Evolutionary conservation across 2,329 filamentous ascomycete genomes (phyloP), one percentile per base, ranked within the genome.

Genomic region (Acephala macrosclerotiorum): DNA sequence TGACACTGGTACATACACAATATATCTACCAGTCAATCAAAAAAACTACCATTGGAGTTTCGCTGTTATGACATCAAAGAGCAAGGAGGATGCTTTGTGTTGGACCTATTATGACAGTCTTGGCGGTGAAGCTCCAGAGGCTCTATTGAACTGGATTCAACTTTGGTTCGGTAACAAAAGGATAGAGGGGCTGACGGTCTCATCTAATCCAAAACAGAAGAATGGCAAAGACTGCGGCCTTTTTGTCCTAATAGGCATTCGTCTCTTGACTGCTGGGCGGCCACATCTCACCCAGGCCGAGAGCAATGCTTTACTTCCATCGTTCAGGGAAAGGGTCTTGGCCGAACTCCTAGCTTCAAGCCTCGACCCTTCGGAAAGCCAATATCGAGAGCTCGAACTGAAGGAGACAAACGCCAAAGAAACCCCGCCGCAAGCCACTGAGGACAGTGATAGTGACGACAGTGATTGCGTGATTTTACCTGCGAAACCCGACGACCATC

Each of bases 161-260:
- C 16, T 20, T 36, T 58, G 3, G 33, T 58, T 58, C 55, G 18
- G 9, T 12, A 40, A 58, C 33, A 58, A 58, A 58, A 58, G 18
- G 12, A 58, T 40, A 40, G 8, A 58, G 35, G 33, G 38, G 55
- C 16, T 58, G 16, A 40, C 33, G 18, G 55, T 36, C n/a, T 58
- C 33, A 25, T 18, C 55, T 4, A 58, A 60, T 42, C 66, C 63
- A 16, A 58, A 51, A 49, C 60, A 68, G 35, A 40, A 53, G 11
- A 68, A 68, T 49, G 42, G 40, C 38, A 45, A 25, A 22, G 63
- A 68, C 61, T 68, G 63, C 38, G 63, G 66, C 20, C 49, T 68
- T 40, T 68, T 65, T 61, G 56, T 68, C 38, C 66, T 68, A 12
- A 60, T 68, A 14, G 63, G 66, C 25, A 63, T 68, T 60, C 63